A percentile compares a stretch with the other conserved stretches of the same genome.
Conservation (phyloP, 306 rosid genomes). For the Pyrus betulifolia region DNA sequence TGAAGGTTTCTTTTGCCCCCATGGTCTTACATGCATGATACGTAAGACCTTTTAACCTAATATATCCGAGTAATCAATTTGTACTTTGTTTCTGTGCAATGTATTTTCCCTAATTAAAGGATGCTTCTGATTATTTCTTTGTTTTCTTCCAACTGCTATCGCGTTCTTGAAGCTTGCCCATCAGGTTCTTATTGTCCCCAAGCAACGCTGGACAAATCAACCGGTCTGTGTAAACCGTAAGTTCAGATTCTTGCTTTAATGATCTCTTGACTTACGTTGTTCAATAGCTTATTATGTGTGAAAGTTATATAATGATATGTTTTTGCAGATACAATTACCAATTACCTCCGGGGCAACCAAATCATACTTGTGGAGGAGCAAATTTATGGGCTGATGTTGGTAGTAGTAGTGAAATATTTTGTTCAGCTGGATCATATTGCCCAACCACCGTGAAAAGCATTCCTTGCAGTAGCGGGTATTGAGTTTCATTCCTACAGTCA, state of each 20-base stretch:
- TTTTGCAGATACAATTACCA: slow-evolving; percentile 77
- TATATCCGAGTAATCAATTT: background rate
- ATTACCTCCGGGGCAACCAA: slow-evolving; percentile 66
- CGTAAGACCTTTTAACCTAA: slow-evolving; percentile 29
- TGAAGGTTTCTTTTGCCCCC: slow-evolving; percentile 94
- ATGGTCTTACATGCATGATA: slow-evolving; percentile 93
- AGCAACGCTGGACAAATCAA: slow-evolving; percentile 62
- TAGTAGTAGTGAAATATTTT: slow-evolving; percentile 66
- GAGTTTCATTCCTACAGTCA: slow-evolving; percentile 15
- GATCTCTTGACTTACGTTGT: slow-evolving; percentile 3
- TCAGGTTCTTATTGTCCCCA: slow-evolving; percentile 86
- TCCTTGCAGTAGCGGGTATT: slow-evolving; percentile 78
- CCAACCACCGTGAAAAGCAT: slow-evolving; percentile 57
- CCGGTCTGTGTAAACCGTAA: slow-evolving; percentile 95
- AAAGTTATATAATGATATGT: slow-evolving; percentile 2
- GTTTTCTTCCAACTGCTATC: slow-evolving; percentile 12
- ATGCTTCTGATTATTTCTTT: slow-evolving; percentile 24
- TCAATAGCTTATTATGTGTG: background rate
- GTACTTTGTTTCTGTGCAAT: background rate
- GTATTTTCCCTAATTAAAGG: slow-evolving; percentile 1
- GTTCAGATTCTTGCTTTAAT: slow-evolving; percentile 27
- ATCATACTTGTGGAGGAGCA: slow-evolving; percentile 97
- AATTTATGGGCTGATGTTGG: slow-evolving; percentile 80
- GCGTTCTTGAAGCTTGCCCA: slow-evolving; percentile 72
- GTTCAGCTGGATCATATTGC: slow-evolving; percentile 86